Conservation (phyloP, 2,329 filamentous ascomycete genomes). For the Fusarium pilosicola region DNA sequence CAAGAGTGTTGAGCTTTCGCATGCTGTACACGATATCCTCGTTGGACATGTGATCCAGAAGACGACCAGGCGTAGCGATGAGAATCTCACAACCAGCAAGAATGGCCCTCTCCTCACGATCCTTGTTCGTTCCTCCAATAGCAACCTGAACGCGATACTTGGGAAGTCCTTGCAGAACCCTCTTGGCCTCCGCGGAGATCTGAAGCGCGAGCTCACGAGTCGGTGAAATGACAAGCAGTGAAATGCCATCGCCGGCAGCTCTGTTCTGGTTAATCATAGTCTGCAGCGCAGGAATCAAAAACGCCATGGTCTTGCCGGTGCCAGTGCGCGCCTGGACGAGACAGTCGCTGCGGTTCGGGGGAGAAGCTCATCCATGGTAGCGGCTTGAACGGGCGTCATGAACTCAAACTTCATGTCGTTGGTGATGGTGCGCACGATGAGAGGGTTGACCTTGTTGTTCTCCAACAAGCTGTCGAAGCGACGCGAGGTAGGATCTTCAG, state of each 20-base stretch:
- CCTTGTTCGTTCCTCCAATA: slow-evolving; percentile 82
- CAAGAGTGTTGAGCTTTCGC: slow-evolving; percentile 76
- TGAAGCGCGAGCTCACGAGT: slow-evolving; percentile 77
- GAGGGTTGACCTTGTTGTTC: slow-evolving; percentile 55
- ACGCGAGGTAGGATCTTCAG: slow-evolving; percentile 56
- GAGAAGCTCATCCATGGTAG: slow-evolving; percentile 60
- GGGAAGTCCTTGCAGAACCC: slow-evolving; percentile 76
- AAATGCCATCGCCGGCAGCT: slow-evolving; percentile 55
- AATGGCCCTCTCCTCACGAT: slow-evolving; percentile 76
- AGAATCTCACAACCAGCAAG: slow-evolving; percentile 80
- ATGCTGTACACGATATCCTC: slow-evolving; percentile 75
- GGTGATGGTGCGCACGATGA: slow-evolving; percentile 59
- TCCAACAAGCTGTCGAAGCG: slow-evolving; percentile 58
- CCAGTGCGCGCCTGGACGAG: slow-evolving; percentile 88
- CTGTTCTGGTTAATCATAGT: slow-evolving; percentile 67
- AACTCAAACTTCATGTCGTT: slow-evolving; percentile 60
- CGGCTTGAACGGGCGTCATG: slow-evolving; percentile 67
- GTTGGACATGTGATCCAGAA: slow-evolving; percentile 81
- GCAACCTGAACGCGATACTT: slow-evolving; percentile 80
- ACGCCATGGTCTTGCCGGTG: slow-evolving; percentile 87
- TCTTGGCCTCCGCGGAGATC: slow-evolving; percentile 76
- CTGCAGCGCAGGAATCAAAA: slow-evolving; percentile 84
- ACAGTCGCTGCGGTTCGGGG: slow-evolving; percentile 59
- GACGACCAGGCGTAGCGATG: slow-evolving; percentile 81
- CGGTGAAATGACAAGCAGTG: slow-evolving; percentile 73